Evolutionary conservation across 1,139 yeast genomes (phyloP).

Genomic region (Geotrichum europaeum): DNA sequence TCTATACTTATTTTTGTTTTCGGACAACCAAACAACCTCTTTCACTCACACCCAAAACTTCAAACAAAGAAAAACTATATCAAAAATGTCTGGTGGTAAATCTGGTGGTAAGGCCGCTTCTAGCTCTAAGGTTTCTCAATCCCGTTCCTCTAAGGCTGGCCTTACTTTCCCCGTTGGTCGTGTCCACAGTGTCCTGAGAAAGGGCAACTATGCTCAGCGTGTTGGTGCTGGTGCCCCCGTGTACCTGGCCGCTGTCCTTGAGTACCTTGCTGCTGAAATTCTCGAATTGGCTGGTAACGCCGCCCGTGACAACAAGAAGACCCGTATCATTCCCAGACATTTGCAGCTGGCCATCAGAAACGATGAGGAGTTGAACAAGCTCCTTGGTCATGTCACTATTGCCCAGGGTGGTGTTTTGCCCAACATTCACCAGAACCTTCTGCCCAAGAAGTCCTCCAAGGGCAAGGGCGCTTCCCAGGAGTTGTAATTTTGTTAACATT

Average conservation of each 20-base stretch:
- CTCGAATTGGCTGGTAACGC: constrained; percentile 98
- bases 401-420: constrained; percentile 99
- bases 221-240: constrained; percentile 98
- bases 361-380: constrained; percentile 92
- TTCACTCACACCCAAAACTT: not conserved
- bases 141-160: constrained; percentile 98
- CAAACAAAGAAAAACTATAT: constrained; percentile 10
- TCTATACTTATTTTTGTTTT: constrained; percentile 1
- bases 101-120: constrained; percentile 88
- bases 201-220: constrained; percentile 98
- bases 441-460: constrained; percentile 47
- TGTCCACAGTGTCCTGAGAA: constrained; percentile 94
- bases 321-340: constrained; percentile 98
- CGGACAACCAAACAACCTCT: not conserved
- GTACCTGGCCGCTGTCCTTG: constrained; percentile 91
- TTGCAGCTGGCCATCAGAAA: constrained; percentile 97
- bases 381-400: constrained; percentile 87
- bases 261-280: constrained; percentile 94
- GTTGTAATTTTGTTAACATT: not conserved
- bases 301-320: constrained; percentile 96
- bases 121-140: constrained; percentile 88
- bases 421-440: constrained; percentile 87
- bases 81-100: constrained; percentile 93
- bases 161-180: constrained; percentile 99
- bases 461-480: constrained; percentile 11